phyloP scores from a whole-genome alignment of 768 basidiomycete genomes.

The Lactifluus rugatus region DNA sequence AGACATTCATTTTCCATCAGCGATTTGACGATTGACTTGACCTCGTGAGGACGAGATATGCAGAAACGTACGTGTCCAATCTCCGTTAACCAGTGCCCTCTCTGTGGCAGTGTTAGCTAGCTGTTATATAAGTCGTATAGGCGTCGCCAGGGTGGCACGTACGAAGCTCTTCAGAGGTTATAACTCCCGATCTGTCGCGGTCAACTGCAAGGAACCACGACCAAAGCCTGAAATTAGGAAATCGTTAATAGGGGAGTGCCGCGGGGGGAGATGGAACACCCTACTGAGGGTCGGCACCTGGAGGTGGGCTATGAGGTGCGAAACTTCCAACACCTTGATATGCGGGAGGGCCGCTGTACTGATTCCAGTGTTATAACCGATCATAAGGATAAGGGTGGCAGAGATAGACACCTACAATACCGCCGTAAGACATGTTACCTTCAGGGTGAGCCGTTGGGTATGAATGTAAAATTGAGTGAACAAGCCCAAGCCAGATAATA shows the following conservation, averaged over 20 bases:
- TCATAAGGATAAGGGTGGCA: too few species aligned
- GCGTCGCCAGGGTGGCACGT: slow-evolving; percentile 26
- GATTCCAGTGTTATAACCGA: not conserved
- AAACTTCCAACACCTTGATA: slow-evolving; percentile 30
- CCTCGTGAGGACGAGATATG: not conserved
- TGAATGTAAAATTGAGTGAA: not conserved
- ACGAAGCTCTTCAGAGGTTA: slow-evolving; percentile 60
- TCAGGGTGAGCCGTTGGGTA: not conserved
- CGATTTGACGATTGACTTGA: not conserved
- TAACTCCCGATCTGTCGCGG: slow-evolving; percentile 54
- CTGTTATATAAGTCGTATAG: slow-evolving; percentile 5
- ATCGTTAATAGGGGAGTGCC: not conserved
- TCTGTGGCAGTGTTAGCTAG: slow-evolving; percentile 23
- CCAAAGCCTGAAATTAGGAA: slow-evolving; percentile 48
- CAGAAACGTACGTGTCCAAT: slow-evolving; percentile 59
- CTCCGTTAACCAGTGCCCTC: slow-evolving; percentile 46
- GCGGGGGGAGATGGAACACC: too few species aligned
- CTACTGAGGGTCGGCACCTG: slow-evolving; percentile 71
- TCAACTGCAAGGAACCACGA: slow-evolving; percentile 65
- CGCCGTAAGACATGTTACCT: slow-evolving; percentile 15
- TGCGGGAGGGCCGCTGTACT: not conserved
- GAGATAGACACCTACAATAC: not conserved
- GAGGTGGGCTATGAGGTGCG: slow-evolving; percentile 32
- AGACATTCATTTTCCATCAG: not conserved
- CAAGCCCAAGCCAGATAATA: not conserved